Percentiles rank a stretch among this genome's conserved stretches.
Conservation (phyloP, 306 rosid genomes). For the Clitoria ternatea region DNA sequence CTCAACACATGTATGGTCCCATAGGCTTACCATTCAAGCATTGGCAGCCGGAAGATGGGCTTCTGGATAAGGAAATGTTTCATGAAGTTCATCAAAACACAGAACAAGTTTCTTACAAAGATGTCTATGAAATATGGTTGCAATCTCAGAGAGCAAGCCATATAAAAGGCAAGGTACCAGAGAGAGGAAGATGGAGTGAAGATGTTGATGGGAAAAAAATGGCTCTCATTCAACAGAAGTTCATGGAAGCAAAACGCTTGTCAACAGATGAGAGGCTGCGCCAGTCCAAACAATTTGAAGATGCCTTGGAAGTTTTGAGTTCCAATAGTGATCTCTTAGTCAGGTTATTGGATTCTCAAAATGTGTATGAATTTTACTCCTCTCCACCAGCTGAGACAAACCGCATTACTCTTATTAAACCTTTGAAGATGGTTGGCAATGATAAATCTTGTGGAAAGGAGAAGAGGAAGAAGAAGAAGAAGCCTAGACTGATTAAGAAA, state of each 20-base stretch:
- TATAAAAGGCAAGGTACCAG: slow-evolving; percentile 43
- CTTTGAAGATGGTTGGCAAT: slow-evolving; percentile 64
- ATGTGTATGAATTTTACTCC: slow-evolving; percentile 49
- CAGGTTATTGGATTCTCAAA: slow-evolving; percentile 65
- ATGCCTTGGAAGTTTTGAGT: slow-evolving; percentile 78
- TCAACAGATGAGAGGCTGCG: slow-evolving; percentile 66
- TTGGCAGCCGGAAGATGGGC: slow-evolving; percentile 48
- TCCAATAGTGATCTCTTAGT: slow-evolving; percentile 72
- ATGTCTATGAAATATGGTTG: slow-evolving; percentile 63
- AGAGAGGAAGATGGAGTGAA: slow-evolving; percentile 49
- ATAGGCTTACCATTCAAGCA: slow-evolving; percentile 43
- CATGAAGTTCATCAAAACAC: slow-evolving; percentile 43
- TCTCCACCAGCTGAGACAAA: slow-evolving; percentile 51
- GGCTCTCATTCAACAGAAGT: slow-evolving; percentile 72
- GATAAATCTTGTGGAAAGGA: slow-evolving; percentile 38
- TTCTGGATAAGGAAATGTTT: slow-evolving; percentile 44
- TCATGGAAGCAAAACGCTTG: slow-evolving; percentile 61
- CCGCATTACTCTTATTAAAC: slow-evolving; percentile 79
- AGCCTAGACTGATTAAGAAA: slow-evolving; percentile 41
- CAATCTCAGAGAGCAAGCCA: slow-evolving; percentile 39
- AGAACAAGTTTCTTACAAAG: slow-evolving; percentile 42
- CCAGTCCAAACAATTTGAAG: slow-evolving; percentile 68
- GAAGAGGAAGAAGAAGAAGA: slow-evolving; percentile 37
- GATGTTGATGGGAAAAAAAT: slow-evolving; percentile 50
- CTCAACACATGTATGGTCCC: slow-evolving; percentile 39